Percentiles rank a stretch among this genome's conserved stretches.
Conservation (phyloP, 148 eudicot species). For the Rhododendron williamsianum region DNA sequence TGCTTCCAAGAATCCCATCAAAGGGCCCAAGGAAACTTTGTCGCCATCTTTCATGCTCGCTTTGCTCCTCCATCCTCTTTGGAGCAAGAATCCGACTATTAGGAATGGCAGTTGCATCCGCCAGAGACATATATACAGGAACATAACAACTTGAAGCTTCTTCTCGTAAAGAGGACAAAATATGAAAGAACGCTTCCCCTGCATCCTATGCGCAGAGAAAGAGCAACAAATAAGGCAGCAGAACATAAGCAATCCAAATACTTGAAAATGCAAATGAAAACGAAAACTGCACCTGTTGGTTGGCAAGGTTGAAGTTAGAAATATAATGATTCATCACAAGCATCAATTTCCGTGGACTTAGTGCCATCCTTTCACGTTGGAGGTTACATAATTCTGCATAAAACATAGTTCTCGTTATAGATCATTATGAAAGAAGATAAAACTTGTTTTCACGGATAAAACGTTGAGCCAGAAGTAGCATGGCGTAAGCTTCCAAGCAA, state of each 20-base stretch:
- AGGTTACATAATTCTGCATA: constrained; percentile 56
- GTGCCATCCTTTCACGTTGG: constrained; percentile 37
- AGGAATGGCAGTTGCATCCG: constrained; percentile 40
- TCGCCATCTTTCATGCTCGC: constrained; percentile 63
- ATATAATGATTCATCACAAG: constrained; percentile 55
- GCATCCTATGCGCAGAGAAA: constrained; percentile 59
- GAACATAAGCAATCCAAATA: not conserved
- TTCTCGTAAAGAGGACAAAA: constrained; percentile 78
- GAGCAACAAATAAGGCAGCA: constrained; percentile 12
- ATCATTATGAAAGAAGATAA: not conserved
- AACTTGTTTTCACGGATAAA: not conserved
- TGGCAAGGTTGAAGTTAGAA: constrained; percentile 60
- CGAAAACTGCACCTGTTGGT: constrained; percentile 58
- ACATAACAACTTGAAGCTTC: constrained; percentile 60
- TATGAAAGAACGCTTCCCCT: constrained; percentile 87
- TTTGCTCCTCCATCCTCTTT: constrained; percentile 25
- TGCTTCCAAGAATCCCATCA: constrained; percentile 79
- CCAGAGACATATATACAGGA: constrained; percentile 47
- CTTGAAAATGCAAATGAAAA: not conserved
- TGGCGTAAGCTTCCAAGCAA: not conserved
- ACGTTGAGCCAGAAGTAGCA: not conserved
- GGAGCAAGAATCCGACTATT: constrained; percentile 42
- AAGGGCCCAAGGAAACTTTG: constrained; percentile 69
- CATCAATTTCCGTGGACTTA: constrained; percentile 72
- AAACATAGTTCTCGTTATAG: not conserved